Evolutionary conservation across 352 stramenopile species (phyloP), one percentile per base, ranked within the genome.

Genomic region (Phytopythium ostracodes): DNA sequence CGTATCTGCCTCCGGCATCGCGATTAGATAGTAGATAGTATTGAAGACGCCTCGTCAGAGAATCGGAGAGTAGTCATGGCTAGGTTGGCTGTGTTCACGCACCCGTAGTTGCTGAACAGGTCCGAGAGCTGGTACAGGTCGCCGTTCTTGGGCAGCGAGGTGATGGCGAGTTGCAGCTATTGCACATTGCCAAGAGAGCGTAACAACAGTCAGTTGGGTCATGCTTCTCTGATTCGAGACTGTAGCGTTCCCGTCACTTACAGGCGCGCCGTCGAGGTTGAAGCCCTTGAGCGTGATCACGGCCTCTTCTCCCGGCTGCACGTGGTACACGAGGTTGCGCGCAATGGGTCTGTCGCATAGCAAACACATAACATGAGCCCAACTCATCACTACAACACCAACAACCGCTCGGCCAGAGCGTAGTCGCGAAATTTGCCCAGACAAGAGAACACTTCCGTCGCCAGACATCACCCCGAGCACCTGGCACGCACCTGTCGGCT

Each of bases 111-210:
- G 58, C 84, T 92, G 66, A 81, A 97, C 24, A 98, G 75, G 20
- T 97, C 73, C 9, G 88, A 94, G 52, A 97, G 82, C 70, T 98
- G 92, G 65, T 92, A 96, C 35, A 98, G 69, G 62, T 79, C 68
- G 18, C 92, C 92, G 25, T 88, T 82, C 33, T 79, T 69, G 3
- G 91, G 90, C 15, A 97, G 73, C 52, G 84, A 89, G 18, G 85
- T 94, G 70, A 97, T 94, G 20, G 75, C 94, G 52, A 80, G 72
- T 11, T 67, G 74, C 31, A 97, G 68, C 79, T 96, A 27, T 40
- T 20, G 18, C 38, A 46, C 14, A 59, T 31, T 44, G 9, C 59
- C 22, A 10, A 4, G 17, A 18, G 6, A 33, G 29, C 29, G n/a
- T n/a, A n/a, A 33, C 3, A 33, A 33, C 29, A 33, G 4, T 33